Base-by-base conservation (phyloP, 2,329 filamentous ascomycete genomes). In the Talaromyces funiculosus region DNA sequence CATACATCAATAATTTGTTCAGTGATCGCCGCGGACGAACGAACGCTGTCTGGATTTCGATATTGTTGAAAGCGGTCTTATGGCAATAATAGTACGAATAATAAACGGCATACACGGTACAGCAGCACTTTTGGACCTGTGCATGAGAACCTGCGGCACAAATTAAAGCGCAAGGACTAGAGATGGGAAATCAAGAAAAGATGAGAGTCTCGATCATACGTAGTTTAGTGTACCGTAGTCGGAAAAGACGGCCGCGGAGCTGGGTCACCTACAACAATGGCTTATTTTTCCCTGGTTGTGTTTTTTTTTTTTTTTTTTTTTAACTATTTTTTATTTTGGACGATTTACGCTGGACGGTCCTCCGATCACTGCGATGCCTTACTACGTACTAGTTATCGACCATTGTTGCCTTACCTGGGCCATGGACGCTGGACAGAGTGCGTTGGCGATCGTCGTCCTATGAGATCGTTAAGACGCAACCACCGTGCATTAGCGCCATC, bases 381-480 rank as follows among this genome's bases (percentile, higher is more conserved):
- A 47, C 22, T 12, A 10, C 3, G 31, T 12, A 33, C 31, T 33
- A n/a, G 31, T 10, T 45, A 26, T 43, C 20, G 40, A 43, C 18
- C 24, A 20, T 24, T 22, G 40, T 24, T 43, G 40, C 40, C 40
- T 24, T 24, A 43, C 18, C 20, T 3, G 2, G 18, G 9, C 42
- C 4, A 16, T 43, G 22, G 42, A 10, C 7, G n/a, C n/a, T n/a
- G n/a, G n/a, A n/a, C n/a, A n/a, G n/a, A 20, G 47, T 51, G 47
- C 51, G 58, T 40, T 55, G 58, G 58, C 56, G 38, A 49, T 37
- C 31, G 56, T 53, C 33, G 56, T 59, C 56, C 56, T 59, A 59
- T 53, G 43, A 29, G 57, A 53, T 51, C 26, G 26, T 20, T 33
- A 29, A 14, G 43, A 57, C 29, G 22, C 55, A n/a, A 43, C 26